Conservation (phyloP, 2,329 filamentous ascomycete genomes). For the Coleophoma eucalyptorum region DNA sequence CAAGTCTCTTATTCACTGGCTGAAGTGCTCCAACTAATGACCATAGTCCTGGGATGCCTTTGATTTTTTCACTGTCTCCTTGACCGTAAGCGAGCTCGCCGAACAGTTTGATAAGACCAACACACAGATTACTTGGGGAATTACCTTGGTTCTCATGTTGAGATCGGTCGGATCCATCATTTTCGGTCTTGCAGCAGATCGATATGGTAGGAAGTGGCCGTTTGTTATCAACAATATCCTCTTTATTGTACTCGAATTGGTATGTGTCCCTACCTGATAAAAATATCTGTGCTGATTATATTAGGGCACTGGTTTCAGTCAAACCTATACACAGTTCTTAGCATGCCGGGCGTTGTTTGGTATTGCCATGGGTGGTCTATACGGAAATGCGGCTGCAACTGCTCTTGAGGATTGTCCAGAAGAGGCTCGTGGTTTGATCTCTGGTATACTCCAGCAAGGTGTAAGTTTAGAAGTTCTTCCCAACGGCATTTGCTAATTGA, state of each 20-base stretch:
- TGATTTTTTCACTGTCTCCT: slow-evolving; percentile 77
- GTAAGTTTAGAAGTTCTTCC: not conserved
- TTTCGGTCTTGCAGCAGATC: slow-evolving; percentile 76
- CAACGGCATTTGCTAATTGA: not conserved
- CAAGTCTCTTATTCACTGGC: slow-evolving; percentile 4
- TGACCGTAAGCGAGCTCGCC: slow-evolving; percentile 70
- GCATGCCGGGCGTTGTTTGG: slow-evolving; percentile 74
- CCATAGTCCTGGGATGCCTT: slow-evolving; percentile 68
- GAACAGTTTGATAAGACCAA: slow-evolving; percentile 54
- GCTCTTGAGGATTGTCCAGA: slow-evolving; percentile 59
- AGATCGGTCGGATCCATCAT: slow-evolving; percentile 70
- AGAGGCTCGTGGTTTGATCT: slow-evolving; percentile 68
- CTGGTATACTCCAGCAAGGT: slow-evolving; percentile 77
- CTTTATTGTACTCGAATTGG: slow-evolving; percentile 62
- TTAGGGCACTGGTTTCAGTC: slow-evolving; percentile 69
- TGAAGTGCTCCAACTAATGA: not conserved
- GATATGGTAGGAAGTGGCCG: slow-evolving; percentile 77
- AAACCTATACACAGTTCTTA: slow-evolving; percentile 64
- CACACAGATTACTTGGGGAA: slow-evolving; percentile 68
- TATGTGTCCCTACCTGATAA: slow-evolving; percentile 54
- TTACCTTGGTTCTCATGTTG: slow-evolving; percentile 71
- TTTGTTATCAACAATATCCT: slow-evolving; percentile 74
- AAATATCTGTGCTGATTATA: slow-evolving; percentile 65
- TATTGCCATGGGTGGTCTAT: slow-evolving; percentile 76
- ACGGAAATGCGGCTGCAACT: slow-evolving; percentile 76